These are phyloP conservation scores for Metarhizium brunneum DNA, from an alignment of 2,329 filamentous ascomycete genomes.

Conservation along the genomic window DNA sequence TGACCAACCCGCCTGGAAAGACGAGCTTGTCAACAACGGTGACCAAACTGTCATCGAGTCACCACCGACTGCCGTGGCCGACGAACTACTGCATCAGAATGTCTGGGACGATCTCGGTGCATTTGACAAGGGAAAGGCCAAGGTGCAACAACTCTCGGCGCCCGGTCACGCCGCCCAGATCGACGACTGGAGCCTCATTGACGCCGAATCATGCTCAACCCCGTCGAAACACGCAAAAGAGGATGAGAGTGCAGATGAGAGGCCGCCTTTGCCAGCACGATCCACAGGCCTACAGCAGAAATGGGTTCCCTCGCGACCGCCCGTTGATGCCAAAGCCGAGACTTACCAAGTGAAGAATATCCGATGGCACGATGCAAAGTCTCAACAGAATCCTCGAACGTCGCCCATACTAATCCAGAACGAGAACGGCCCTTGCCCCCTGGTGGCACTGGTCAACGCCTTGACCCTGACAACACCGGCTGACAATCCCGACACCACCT, in stretches of 20 bases:
- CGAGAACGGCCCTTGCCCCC: conserved; percentile 84
- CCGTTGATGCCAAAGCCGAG: conserved; percentile 47
- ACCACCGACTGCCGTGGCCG: conserved; percentile 17
- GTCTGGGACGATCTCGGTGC: conserved; percentile 40
- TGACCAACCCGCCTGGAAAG: conserved; percentile 28
- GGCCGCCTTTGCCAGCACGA: conserved; percentile 30
- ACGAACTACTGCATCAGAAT: conserved; percentile 29
- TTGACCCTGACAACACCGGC: conserved; percentile 73
- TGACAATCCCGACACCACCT: conserved; percentile 50
- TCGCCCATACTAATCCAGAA: conserved; percentile 90
- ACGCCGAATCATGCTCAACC: conserved; percentile 26
- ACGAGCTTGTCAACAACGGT: conserved; percentile 18
- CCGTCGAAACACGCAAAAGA: conserved; percentile 6
- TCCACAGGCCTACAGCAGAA: conserved; percentile 17
- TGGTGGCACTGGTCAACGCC: conserved; percentile 89
- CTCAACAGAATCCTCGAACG: conserved; percentile 53
- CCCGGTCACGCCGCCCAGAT: conserved; percentile 12
- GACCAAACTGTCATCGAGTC: conserved; percentile 14
- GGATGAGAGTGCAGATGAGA: conserved; percentile 11
- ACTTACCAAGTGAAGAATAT: conserved; percentile 93
- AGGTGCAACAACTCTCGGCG: conserved; percentile 14
- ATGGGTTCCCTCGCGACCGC: conserved; percentile 31
- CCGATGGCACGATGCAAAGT: conserved; percentile 64
- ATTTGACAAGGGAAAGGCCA: conserved; percentile 32
- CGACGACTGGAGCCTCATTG: conserved; percentile 45